These are phyloP conservation scores for Termitomyces sp. DNA, from an alignment of 768 basidiomycete species.

Conservation along the genomic window DNA sequence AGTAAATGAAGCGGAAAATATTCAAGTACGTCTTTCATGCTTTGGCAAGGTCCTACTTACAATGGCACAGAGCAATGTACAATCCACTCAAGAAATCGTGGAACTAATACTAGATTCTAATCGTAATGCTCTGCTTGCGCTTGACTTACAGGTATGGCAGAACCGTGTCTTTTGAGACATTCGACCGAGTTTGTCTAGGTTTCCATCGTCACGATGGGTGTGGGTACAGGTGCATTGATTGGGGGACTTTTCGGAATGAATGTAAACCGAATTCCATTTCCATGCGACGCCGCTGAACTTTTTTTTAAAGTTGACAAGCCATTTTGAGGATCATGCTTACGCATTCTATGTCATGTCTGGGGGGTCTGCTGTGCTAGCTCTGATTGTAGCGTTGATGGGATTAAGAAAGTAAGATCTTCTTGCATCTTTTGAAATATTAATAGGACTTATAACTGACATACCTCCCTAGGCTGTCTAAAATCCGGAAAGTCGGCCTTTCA, in stretches of 20 bases:
- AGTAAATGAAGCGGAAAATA: constrained; percentile 87
- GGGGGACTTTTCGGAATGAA: constrained; percentile 98
- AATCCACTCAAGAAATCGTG: constrained; percentile 97
- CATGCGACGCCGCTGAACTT: constrained; percentile 9
- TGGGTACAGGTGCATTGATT: constrained; percentile 84
- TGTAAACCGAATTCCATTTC: constrained; percentile 40
- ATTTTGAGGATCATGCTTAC: constrained; percentile 66
- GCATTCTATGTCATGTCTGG: constrained; percentile 70
- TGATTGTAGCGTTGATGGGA: constrained; percentile 60
- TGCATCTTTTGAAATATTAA: constrained; percentile 1
- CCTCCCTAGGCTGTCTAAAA: constrained; percentile 32
- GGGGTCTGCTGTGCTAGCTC: constrained; percentile 51
- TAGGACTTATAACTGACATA: constrained; percentile 3
- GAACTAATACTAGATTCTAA: constrained; percentile 96
- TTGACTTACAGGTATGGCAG: constrained; percentile 74
- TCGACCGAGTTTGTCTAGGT: constrained; percentile 40
- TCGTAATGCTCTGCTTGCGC: constrained; percentile 84
- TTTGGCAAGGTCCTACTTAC: not conserved
- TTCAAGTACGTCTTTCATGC: constrained; percentile 48
- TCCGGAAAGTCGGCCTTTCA: constrained; percentile 43
- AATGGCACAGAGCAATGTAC: constrained; percentile 72
- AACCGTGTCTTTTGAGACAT: constrained; percentile 1
- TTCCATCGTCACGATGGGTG: constrained; percentile 91
- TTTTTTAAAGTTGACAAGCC: constrained; percentile 56
- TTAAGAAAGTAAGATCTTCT: constrained; percentile 47